These are phyloP conservation scores for Sarcodon aspratus DNA, from an alignment of 768 basidiomycete genomes.

Conservation along the genomic window DNA sequence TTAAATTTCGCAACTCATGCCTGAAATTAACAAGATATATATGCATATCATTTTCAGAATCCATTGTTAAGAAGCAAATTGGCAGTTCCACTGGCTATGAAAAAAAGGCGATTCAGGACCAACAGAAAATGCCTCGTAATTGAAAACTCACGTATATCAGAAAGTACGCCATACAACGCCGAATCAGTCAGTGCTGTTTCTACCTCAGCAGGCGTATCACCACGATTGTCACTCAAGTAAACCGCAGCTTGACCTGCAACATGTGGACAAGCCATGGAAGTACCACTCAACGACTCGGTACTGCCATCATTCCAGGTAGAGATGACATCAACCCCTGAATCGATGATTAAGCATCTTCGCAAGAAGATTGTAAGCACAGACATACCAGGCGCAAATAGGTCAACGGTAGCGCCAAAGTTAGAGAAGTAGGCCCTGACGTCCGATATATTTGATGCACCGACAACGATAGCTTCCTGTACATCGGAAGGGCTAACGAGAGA, in stretches of 20 bases:
- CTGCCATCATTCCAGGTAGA: constrained; percentile 18
- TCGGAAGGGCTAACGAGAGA: constrained; percentile 22
- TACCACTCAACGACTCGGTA: constrained; percentile 5
- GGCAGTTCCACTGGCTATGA: not conserved
- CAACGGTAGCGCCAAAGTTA: constrained; percentile 28
- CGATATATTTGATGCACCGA: constrained; percentile 25
- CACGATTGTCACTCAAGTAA: constrained; percentile 11
- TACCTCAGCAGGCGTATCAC: not conserved
- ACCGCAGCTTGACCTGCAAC: constrained; percentile 29
- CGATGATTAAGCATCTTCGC: too few relatives aligned
- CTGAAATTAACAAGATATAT: too few relatives aligned
- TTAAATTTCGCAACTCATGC: too few relatives aligned
- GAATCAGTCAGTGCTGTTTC: not conserved
- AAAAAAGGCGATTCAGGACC: not conserved
- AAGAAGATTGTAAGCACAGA: too few relatives aligned
- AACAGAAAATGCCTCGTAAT: too few relatives aligned
- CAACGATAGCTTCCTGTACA: constrained; percentile 22
- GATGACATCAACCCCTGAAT: constrained; percentile 17
- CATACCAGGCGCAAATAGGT: constrained; percentile 37
- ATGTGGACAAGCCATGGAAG: constrained; percentile 23
- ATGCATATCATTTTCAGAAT: too few relatives aligned
- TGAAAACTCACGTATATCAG: not conserved
- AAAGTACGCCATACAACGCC: not conserved
- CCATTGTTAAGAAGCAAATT: not conserved
- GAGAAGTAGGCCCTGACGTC: constrained; percentile 25